Evolutionary conservation across 2,329 filamentous ascomycete genomes (phyloP), one percentile per base, ranked within the genome.

Genomic region (Pseudogymnoascus sp.): DNA sequence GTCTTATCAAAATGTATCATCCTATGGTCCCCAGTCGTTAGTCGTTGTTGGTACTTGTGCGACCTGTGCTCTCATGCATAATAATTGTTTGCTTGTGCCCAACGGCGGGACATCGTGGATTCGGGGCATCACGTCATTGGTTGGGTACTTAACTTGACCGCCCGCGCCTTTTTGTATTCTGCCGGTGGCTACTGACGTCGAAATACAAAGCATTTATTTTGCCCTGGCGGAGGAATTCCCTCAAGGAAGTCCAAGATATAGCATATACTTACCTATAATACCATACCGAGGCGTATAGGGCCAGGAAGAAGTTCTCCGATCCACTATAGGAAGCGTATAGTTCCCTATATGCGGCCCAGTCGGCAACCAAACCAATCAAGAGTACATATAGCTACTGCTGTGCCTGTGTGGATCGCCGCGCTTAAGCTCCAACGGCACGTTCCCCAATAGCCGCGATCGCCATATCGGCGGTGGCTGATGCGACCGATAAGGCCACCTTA

Each of bases 81-180:
- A 33, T 16, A 55, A 12, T 55, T 55, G 29, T 33, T 55, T 55
- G 29, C 49, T 55, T 55, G 29, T 55, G 49, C 49, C 49, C 49
- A 55, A 55, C 49, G 49, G 49, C 49, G 16, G 49, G 49, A 55
- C 49, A 55, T 55, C 49, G 49, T 55, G 49, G 49, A 55, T 55
- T 14, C 11, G 49, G 49, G 29, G 49, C 29, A 55, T 33, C 49
- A 55, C 49, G 29, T 55, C 49, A 55, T 55, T 55, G 49, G 49
- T 55, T 55, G 49, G n/a, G 49, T 55, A 55, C 29, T 6, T 12
- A 33, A 7, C 10, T 21, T 55, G 29, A 55, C 29, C 49, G 29
- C 49, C 49, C 49, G 49, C 49, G 49, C 16, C 16, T 55, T 55
- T 52, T 55, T 19, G 16, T 55, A 33, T 55, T 33, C 49, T 55